Percentiles rank a stretch among this genome's conserved stretches.
phyloP scores from a whole-genome alignment of 2,329 filamentous ascomycete species.

The Xylariaceae sp. region DNA sequence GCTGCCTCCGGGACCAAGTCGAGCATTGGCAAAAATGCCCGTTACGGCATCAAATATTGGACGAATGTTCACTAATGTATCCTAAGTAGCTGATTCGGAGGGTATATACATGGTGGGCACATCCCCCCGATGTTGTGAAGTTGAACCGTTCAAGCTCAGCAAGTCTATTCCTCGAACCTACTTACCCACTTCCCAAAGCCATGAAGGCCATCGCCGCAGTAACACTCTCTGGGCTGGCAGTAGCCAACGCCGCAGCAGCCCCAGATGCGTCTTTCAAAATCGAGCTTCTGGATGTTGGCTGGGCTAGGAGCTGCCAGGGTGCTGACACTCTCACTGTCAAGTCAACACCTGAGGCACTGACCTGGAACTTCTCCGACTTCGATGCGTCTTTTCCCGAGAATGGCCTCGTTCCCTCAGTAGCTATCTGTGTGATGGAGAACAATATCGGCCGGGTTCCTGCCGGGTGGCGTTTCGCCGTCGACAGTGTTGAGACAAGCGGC shows the following conservation, averaged over 20 bases:
- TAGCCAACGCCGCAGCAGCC: not conserved
- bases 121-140: too few species aligned
- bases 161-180: too few species aligned
- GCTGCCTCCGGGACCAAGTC: too few species aligned
- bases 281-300: not conserved
- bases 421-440: conserved; percentile 3
- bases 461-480: conserved; percentile 6
- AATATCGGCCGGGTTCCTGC: not conserved
- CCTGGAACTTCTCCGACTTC: conserved; percentile 5
- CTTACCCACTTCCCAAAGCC: too few species aligned
- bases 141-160: too few species aligned
- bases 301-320: conserved; percentile 2
- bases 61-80: too few species aligned
- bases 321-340: conserved; percentile 2
- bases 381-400: not conserved
- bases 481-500: not conserved
- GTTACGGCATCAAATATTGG: too few species aligned
- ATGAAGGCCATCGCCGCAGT: too few species aligned
- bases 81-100: too few species aligned
- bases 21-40: too few species aligned
- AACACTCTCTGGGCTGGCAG: too few species aligned
- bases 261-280: conserved; percentile 4
- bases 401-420: not conserved
- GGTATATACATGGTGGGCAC: too few species aligned
- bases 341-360: conserved; percentile 4